Base-by-base conservation (phyloP, 805 yeast genomes). In the Wickerhamomyces xylosicus region DNA sequence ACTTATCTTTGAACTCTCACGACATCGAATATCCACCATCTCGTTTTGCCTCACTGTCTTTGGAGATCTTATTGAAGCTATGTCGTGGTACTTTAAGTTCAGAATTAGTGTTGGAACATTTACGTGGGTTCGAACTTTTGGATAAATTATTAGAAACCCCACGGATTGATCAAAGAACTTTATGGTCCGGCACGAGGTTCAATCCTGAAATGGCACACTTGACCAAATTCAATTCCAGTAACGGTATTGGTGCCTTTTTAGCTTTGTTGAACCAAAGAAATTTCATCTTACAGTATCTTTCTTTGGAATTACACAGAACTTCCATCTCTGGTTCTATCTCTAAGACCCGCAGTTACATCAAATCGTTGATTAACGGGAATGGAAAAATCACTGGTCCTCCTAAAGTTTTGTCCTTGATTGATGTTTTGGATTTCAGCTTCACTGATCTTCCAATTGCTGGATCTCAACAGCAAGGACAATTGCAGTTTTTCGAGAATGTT, bases 241-340 rank as follows among this genome's bases (percentile, higher is more conserved):
- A 61, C 17, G 52, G 66, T 1, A 59, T 70, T 43, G 72, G 77
- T 27, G 65, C 90, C 0, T 63, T 85, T 36, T 59, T 76, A 21
- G 65, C 77, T 2, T 81, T 85, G 47, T 67, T 80, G 37, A 68
- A 63, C 32, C 78, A 74, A 45, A 69, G 95, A 49, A 69, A 76
- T 33, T 61, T 68, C 16, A 60, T 81, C 13, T 61, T 85, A 19
- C 83, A 82, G 45, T 75, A 77, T 48, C 59, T 85, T 43, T 72
- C 89, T 15, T 59, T 81, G 39, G 94, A 86, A 46, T 64, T 90
- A n/a, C 87, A 82, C 52, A 69, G 69, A 40, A 63, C 74, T 13
- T 63, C 71, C 0, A 40, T 49, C 34, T 43, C 60, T 46, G 68
- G 74, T 7, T 64, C 80, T 7, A 49, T 76, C 31, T 61, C 81